These are phyloP conservation scores for Solanum bulbocastanum DNA, from an alignment of 257 asterid species.

Conservation along the genomic window DNA sequence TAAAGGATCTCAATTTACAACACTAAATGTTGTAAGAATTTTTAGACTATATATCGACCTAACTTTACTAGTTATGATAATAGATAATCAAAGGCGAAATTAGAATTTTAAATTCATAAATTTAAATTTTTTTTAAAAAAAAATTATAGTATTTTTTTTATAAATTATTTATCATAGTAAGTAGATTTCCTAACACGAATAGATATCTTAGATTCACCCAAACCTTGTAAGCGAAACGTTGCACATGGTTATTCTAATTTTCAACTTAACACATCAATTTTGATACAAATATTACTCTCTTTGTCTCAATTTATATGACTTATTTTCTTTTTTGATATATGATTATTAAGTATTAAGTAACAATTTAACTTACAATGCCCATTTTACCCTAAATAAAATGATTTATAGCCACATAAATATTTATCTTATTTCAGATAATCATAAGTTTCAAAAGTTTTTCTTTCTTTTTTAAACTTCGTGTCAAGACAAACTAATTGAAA, in stretches of 20 bases:
- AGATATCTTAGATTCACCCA: neutral
- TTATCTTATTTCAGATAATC: fast-evolving
- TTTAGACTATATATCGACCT: neutral
- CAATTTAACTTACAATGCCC: too few species aligned
- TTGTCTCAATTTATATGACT: too few species aligned
- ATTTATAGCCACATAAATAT: fast-evolving
- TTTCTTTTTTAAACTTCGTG: too few species aligned
- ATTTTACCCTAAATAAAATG: too few species aligned
- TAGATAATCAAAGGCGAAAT: neutral
- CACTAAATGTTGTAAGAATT: neutral
- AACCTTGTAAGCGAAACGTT: neutral
- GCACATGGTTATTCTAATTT: neutral
- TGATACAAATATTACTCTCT: neutral
- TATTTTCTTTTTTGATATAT: too few species aligned
- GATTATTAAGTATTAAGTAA: too few species aligned
- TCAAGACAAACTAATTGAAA: neutral
- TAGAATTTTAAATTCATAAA: neutral
- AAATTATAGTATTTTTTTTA: too few species aligned
- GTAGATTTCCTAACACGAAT: neutral
- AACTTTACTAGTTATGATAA: neutral
- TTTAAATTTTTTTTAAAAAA: too few species aligned
- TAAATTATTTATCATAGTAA: neutral
- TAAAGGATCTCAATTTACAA: neutral
- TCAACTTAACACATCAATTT: neutral
- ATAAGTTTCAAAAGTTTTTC: too few species aligned